Evolutionary conservation across 1,284 basidiomycete species (phyloP), one percentile per base, ranked within the genome.

Genomic region (Irpex sp.): DNA sequence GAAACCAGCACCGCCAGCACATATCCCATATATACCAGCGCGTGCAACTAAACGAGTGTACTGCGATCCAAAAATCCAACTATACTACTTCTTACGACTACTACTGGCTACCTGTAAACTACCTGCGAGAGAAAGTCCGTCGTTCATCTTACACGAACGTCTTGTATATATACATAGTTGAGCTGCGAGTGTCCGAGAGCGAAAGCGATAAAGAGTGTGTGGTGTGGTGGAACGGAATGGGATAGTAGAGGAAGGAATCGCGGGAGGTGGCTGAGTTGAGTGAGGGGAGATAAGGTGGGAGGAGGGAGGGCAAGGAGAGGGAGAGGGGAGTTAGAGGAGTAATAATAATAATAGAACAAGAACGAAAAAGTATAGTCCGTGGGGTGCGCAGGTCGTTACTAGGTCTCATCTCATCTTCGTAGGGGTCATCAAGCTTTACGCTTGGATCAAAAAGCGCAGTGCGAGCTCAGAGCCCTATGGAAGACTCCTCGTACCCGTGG

Each of bases 401-500:
- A 47, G 44, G 44, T 47, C 13, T 47, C 44, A 13, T 47, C 44
- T 47, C 11, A n/a, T 47, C n/a, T 11, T 47, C 44, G 44, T 47
- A 47, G 44, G 44, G n/a, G 44, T 47, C 44, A 47, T 47, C 44
- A 47, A 47, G 44, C 44, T 34, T 34, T 34, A 34, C 31, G 31
- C 31, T 34, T 47, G 44, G n/a, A 13, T 47, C 44, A n/a, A 47
- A 47, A 13, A 13, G 13, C n/a, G 11, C 44, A 47, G 44, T 34
- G 31, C 1, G 31, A 47, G 44, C 44, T 65, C 60, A 66, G 36
- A 69, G 67, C 61, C 66, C 68, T 44, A 69, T 65, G n/a, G 54
- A 59, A 49, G 61, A 63, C 61, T 69, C 67, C 59, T 69, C 68
- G 8, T 63, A 56, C 8, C 67, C 68, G 19, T 44, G 64, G 60